phyloP scores from a whole-genome alignment of 192 early-diverging fungal species.

The Helicostylum pulchrum region DNA sequence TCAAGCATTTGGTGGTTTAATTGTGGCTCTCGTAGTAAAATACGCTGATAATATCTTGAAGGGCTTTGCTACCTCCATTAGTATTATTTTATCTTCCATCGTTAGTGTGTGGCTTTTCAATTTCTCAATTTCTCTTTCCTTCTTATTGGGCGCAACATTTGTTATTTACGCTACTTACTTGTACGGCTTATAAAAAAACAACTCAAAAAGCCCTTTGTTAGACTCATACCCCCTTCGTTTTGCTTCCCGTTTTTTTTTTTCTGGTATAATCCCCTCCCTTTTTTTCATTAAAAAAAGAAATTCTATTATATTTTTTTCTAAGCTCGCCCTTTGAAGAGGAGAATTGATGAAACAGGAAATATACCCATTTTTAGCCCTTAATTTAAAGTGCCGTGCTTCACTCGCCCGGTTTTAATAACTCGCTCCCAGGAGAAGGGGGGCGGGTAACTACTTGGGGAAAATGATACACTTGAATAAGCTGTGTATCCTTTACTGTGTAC shows the following conservation, averaged over 20 bases:
- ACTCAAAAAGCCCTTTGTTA: not conserved
- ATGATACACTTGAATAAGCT: too few species aligned
- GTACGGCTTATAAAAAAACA: constrained; percentile 51
- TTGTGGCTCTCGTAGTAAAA: constrained; percentile 96
- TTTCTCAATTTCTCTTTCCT: constrained; percentile 67
- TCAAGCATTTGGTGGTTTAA: constrained; percentile 90
- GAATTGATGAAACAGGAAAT: too few species aligned
- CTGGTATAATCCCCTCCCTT: not conserved
- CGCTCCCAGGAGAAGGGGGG: too few species aligned
- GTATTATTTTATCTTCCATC: constrained; percentile 87
- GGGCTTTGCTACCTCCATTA: constrained; percentile 97
- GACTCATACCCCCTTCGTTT: not conserved
- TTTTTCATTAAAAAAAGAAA: not conserved
- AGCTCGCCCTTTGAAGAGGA: too few species aligned
- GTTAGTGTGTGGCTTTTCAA: constrained; percentile 84
- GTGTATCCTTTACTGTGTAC: too few species aligned
- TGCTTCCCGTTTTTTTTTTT: not conserved
- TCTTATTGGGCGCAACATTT: constrained; percentile 67
- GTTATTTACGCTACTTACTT: constrained; percentile 78
- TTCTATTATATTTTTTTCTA: not conserved
- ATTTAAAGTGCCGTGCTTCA: too few species aligned
- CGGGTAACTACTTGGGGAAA: too few species aligned
- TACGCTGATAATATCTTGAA: constrained; percentile 99
- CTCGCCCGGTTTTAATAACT: too few species aligned
- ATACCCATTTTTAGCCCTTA: too few species aligned